Percentiles rank a stretch among this genome's conserved stretches.
Evolutionary conservation across 495 filamentous ascomycete genomes (phyloP).

Genomic region (Neurospora sp.): DNA sequence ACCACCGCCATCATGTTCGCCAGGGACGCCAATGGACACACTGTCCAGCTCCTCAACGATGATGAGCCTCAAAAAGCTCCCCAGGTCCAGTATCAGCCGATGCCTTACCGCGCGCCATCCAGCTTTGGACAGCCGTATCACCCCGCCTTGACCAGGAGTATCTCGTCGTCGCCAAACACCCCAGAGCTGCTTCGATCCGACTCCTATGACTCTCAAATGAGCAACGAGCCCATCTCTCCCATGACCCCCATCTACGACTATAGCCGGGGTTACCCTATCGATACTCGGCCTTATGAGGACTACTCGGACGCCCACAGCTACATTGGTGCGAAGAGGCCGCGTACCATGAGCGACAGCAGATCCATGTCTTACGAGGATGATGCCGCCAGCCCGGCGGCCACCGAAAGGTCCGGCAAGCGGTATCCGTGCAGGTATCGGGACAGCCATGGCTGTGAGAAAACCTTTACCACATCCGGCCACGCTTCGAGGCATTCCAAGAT

Average conservation of each 20-base stretch:
- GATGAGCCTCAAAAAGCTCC: conserved; percentile 17
- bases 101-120: conserved; percentile 4
- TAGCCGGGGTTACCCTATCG: conserved; percentile 19
- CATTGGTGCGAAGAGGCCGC: conserved; percentile 22
- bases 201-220: conserved; percentile 45
- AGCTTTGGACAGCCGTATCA: background rate
- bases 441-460: conserved; percentile 61
- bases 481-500: conserved; percentile 95
- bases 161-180: conserved; percentile 32
- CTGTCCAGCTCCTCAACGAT: conserved; percentile 46
- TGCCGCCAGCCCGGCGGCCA: conserved; percentile 27
- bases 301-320: conserved; percentile 24
- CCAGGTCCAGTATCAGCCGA: conserved; percentile 1
- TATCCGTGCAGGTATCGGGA: conserved; percentile 57
- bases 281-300: conserved; percentile 24
- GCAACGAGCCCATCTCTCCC: conserved; percentile 38
- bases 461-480: conserved; percentile 93
- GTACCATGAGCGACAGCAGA: conserved; percentile 17
- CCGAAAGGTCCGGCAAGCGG: conserved; percentile 42
- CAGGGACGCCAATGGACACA: conserved; percentile 38
- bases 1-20: conserved; percentile 33
- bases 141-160: conserved; percentile 13
- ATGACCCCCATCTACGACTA: conserved; percentile 32
- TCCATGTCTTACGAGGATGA: conserved; percentile 29
- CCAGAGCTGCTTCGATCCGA: conserved; percentile 42